phyloP scores from a whole-genome alignment of 768 basidiomycete species.

The Lentinula aciculospora region DNA sequence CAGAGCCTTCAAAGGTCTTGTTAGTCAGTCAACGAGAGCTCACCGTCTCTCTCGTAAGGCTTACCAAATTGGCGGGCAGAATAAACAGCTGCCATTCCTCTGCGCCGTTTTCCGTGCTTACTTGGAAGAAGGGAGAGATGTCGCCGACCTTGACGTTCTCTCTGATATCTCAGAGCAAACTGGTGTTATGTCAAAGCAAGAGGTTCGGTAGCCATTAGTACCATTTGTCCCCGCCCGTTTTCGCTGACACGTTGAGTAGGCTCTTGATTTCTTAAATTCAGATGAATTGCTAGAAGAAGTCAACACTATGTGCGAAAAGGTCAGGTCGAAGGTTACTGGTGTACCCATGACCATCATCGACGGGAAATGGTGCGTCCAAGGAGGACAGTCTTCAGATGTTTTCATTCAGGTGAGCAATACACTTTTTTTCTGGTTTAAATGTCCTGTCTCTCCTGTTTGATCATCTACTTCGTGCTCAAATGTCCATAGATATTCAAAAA shows the following conservation, averaged over 20 bases:
- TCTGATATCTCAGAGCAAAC: conserved; percentile 49
- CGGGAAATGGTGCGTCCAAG: conserved; percentile 71
- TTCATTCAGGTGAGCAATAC: conserved; percentile 51
- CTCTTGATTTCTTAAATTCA: conserved; percentile 56
- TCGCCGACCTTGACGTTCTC: conserved; percentile 53
- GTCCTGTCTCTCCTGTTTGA: not conserved
- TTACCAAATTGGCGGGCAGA: conserved; percentile 53
- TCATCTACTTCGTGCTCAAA: conserved; percentile 1
- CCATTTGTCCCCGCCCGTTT: conserved; percentile 7
- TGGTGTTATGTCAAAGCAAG: conserved; percentile 51
- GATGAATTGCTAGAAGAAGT: conserved; percentile 65
- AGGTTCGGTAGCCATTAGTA: conserved; percentile 36
- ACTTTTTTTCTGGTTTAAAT: not conserved
- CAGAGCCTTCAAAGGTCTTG: conserved; percentile 54
- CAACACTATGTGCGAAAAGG: conserved; percentile 52
- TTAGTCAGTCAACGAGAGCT: conserved; percentile 62
- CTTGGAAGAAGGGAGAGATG: conserved; percentile 60
- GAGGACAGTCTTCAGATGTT: conserved; percentile 67
- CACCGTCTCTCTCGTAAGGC: conserved; percentile 73
- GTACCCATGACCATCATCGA: conserved; percentile 80
- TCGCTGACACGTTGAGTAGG: conserved; percentile 30
- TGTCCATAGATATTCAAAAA: conserved; percentile 39
- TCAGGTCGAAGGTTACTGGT: conserved; percentile 61
- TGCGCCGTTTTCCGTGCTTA: conserved; percentile 60
- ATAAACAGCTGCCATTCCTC: conserved; percentile 51